Percentiles rank a stretch among this genome's conserved stretches.
Conservation (phyloP, 108 stramenopile species). For the Cylindrotheca fusiformis region DNA sequence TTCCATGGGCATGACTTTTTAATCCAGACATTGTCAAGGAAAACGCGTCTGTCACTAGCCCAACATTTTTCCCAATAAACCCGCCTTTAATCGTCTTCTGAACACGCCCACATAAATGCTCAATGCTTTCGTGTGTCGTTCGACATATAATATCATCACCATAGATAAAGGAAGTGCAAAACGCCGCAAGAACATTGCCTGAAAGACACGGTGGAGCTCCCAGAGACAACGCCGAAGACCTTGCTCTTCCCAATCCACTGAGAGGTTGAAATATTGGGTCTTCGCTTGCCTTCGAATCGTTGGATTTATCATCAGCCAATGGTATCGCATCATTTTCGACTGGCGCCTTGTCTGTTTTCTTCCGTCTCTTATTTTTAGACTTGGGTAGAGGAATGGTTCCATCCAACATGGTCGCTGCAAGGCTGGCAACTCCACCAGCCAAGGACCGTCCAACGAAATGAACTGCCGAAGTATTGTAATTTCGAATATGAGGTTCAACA, state of each 20-base stretch:
- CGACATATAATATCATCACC: slow-evolving; percentile 84
- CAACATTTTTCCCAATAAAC: slow-evolving; percentile 39
- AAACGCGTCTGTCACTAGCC: slow-evolving; percentile 73
- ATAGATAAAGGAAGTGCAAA: slow-evolving; percentile 67
- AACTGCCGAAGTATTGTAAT: slow-evolving; percentile 46
- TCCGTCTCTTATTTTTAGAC: slow-evolving; percentile 12
- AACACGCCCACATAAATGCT: slow-evolving; percentile 53
- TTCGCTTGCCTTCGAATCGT: slow-evolving; percentile 9
- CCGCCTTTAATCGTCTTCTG: slow-evolving; percentile 43
- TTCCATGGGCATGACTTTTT: slow-evolving; percentile 63
- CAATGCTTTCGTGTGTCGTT: slow-evolving; percentile 46
- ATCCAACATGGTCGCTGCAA: slow-evolving; percentile 73
- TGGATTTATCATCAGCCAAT: neutral
- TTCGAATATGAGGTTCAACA: slow-evolving; percentile 29
- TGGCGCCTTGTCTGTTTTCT: slow-evolving; percentile 3
- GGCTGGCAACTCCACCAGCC: slow-evolving; percentile 66
- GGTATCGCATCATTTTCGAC: neutral
- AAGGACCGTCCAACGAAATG: slow-evolving; percentile 83
- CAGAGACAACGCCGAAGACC: slow-evolving; percentile 65
- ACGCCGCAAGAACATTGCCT: slow-evolving; percentile 60
- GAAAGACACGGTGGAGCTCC: slow-evolving; percentile 81
- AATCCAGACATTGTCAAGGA: slow-evolving; percentile 66
- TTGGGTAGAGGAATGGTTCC: slow-evolving; percentile 62
- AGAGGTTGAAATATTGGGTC: slow-evolving; percentile 15
- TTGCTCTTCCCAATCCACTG: slow-evolving; percentile 48